A percentile compares a stretch with the other conserved stretches of the same genome.
phyloP scores from a whole-genome alignment of 306 rosid species.

The Prinsepia uniflora region DNA sequence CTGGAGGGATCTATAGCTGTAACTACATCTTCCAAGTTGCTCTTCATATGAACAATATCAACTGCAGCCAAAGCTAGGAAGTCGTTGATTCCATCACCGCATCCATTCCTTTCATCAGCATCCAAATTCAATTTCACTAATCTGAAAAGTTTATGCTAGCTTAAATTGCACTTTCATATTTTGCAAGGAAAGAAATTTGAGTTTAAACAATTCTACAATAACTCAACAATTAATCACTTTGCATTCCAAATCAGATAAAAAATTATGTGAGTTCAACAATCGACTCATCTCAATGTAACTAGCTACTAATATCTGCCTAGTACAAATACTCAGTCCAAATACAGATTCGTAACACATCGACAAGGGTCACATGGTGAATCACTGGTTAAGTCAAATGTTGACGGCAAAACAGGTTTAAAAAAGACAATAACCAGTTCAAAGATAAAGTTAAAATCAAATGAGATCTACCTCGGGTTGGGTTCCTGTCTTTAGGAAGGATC shows the following conservation, averaged over 20 bases:
- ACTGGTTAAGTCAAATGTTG: too few relatives aligned
- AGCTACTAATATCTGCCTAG: too few relatives aligned
- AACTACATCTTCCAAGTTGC: conserved; percentile 86
- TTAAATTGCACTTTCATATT: not conserved
- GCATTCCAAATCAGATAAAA: not conserved
- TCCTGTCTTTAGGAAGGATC: conserved; percentile 80
- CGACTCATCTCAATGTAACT: not conserved
- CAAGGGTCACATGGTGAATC: too few relatives aligned
- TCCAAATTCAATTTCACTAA: conserved; percentile 31
- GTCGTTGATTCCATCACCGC: conserved; percentile 92
- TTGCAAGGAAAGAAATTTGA: not conserved
- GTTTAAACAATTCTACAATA: not conserved
- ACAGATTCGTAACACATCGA: too few relatives aligned
- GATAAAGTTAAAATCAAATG: conserved; percentile 7
- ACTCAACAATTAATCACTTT: not conserved
- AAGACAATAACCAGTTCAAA: not conserved
- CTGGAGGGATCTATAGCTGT: conserved; percentile 86
- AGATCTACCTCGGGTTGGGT: conserved; percentile 55
- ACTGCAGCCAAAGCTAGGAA: conserved; percentile 91
- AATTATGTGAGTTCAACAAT: not conserved
- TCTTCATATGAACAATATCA: conserved; percentile 75
- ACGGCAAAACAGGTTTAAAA: too few relatives aligned
- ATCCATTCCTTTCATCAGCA: conserved; percentile 61
- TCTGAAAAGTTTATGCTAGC: conserved; percentile 6
- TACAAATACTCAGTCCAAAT: too few relatives aligned